phyloP scores from a whole-genome alignment of 352 stramenopile genomes.

The Phytopythium montanum region DNA sequence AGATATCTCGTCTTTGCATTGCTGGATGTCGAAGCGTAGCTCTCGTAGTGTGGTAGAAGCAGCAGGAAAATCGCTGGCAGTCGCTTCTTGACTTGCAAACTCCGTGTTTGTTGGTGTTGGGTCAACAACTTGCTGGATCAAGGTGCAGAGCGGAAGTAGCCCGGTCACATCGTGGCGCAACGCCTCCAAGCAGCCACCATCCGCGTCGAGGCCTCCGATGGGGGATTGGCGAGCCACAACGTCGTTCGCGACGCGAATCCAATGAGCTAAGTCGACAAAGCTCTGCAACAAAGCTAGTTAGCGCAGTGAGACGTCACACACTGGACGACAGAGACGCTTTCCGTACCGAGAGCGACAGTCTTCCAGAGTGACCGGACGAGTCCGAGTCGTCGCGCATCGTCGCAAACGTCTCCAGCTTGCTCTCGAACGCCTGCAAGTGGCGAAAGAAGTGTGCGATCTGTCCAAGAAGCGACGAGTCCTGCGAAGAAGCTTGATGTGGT shows the following conservation, averaged over 20 bases:
- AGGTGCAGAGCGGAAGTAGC: conserved; percentile 15
- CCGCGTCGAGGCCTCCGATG: conserved; percentile 4
- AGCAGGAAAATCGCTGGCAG: too few species aligned
- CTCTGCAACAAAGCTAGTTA: not conserved
- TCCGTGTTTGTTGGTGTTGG: not conserved
- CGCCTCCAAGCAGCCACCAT: not conserved
- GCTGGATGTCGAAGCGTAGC: conserved; percentile 14
- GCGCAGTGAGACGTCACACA: not conserved
- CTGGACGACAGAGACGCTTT: not conserved
- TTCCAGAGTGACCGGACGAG: not conserved
- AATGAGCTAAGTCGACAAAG: conserved; percentile 7
- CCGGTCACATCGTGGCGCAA: not conserved
- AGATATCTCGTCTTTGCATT: conserved; percentile 24
- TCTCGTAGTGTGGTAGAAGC: not conserved
- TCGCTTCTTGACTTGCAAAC: not conserved
- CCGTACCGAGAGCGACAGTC: conserved; percentile 14
- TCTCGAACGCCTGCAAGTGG: conserved; percentile 22
- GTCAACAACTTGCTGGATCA: conserved; percentile 13
- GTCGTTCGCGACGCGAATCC: not conserved
- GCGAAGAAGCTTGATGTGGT: not conserved
- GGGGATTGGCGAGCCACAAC: not conserved
- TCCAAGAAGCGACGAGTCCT: conserved; percentile 2
- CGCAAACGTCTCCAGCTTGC: conserved; percentile 14
- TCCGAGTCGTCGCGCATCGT: not conserved
- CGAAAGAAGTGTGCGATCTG: conserved; percentile 16